Percentiles rank a stretch among this genome's conserved stretches.
Evolutionary conservation across 2,329 filamentous ascomycete genomes (phyloP).

Genomic region (Emmonsiellopsis sp.): DNA sequence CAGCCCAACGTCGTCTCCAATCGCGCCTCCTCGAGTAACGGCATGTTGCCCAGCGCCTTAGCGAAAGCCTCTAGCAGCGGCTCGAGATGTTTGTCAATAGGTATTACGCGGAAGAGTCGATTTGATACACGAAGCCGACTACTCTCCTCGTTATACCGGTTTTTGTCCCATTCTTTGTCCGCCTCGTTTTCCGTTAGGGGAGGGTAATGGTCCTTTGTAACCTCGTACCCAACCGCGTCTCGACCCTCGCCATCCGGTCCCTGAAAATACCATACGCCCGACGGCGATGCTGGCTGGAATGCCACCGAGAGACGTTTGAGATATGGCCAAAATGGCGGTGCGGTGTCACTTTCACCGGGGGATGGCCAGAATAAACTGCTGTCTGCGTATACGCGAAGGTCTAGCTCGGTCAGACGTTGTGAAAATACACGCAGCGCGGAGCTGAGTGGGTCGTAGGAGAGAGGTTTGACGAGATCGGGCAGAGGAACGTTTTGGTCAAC

Average conservation of each 20-base stretch:
- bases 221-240: neutral
- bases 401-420: neutral
- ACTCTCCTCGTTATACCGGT: neutral
- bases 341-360: no score
- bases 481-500: constrained; percentile 1
- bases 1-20: constrained; percentile 1
- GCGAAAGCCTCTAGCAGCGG: constrained; percentile 7
- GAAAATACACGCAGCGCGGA: constrained; percentile 4
- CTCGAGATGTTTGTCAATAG: constrained; percentile 5
- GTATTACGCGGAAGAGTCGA: constrained; percentile 4
- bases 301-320: constrained; percentile 3
- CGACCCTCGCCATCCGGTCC: constrained; percentile 3
- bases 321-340: neutral
- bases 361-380: no score
- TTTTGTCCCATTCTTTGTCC: constrained; percentile 2
- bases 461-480: constrained; percentile 3
- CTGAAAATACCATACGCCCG: constrained; percentile 6
- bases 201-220: constrained; percentile 4
- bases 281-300: constrained; percentile 5
- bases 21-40: neutral
- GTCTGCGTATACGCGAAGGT: no score
- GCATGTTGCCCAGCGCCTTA: constrained; percentile 7
- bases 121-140: neutral
- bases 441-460: constrained; percentile 4
- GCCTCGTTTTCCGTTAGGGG: constrained; percentile 1